A percentile compares a stretch with the other conserved stretches of the same genome.
Evolutionary conservation across 1,284 basidiomycete species (phyloP).

Genomic region (Thelephora terrestris): DNA sequence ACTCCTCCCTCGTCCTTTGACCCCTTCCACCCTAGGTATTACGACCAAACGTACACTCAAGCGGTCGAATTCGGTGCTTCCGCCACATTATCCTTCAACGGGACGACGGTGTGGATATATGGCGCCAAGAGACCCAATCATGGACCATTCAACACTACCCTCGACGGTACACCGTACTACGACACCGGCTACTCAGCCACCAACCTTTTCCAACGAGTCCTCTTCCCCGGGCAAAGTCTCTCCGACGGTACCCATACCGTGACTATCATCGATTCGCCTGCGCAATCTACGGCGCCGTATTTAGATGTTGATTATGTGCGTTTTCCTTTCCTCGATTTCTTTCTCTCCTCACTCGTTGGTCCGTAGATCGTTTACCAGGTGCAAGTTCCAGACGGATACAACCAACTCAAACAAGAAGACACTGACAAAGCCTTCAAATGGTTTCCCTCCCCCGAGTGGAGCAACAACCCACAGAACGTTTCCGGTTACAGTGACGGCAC

Average conservation of each 20-base stretch:
- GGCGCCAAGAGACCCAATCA: constrained; percentile 38
- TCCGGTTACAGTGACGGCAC: not conserved
- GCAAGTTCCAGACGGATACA: not conserved
- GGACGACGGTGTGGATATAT: constrained; percentile 43
- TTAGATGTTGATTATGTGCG: not conserved
- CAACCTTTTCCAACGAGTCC: not conserved
- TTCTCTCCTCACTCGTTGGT: not conserved
- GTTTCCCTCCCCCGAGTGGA: not conserved
- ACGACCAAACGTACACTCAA: not conserved
- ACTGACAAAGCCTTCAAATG: not conserved
- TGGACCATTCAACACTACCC: constrained; percentile 34
- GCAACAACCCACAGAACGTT: not conserved
- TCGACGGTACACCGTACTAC: constrained; percentile 28
- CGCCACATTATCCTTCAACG: constrained; percentile 23
- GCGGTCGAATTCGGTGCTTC: constrained; percentile 16
- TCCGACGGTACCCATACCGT: not conserved
- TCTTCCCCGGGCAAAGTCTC: not conserved
- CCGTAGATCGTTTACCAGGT: not conserved
- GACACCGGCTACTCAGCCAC: not conserved
- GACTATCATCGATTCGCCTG: not conserved
- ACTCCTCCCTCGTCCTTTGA: not conserved
- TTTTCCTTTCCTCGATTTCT: not conserved
- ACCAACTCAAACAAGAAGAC: not conserved
- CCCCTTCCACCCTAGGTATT: not conserved
- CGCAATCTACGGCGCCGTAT: not conserved